These are phyloP conservation scores for Globisporangium orthogonon DNA, from an alignment of 352 stramenopile species.

Conservation along the genomic window DNA sequence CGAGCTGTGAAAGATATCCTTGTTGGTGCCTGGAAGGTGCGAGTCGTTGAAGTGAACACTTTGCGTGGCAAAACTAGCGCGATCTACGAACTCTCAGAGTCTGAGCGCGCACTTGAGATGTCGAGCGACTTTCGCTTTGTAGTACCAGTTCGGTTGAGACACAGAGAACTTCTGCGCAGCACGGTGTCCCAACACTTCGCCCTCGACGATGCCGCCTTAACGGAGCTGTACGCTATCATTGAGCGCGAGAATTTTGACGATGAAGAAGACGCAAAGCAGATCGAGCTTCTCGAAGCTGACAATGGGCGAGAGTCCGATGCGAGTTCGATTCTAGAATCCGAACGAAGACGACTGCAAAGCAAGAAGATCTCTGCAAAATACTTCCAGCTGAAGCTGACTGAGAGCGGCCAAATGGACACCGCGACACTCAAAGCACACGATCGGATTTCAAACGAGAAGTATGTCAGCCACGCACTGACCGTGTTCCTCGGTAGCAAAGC, in stretches of 20 bases:
- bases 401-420: not conserved
- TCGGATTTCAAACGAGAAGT: constrained; percentile 37
- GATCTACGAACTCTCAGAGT: constrained; percentile 53
- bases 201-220: constrained; percentile 3
- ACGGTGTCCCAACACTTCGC: constrained; percentile 32
- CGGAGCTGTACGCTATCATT: constrained; percentile 10
- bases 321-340: constrained; percentile 6
- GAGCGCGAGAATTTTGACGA: not conserved
- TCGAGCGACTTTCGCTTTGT: constrained; percentile 21
- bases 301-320: constrained; percentile 1
- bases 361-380: constrained; percentile 24
- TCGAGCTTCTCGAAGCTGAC: constrained; percentile 5
- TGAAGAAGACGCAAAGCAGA: not conserved
- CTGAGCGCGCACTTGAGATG: constrained; percentile 13
- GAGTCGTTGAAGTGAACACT: constrained; percentile 49
- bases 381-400: constrained; percentile 15
- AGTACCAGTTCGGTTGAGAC: constrained; percentile 32
- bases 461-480: constrained; percentile 29
- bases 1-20: constrained; percentile 35
- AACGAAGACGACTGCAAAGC: constrained; percentile 21
- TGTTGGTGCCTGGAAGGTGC: constrained; percentile 49
- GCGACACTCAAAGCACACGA: not conserved
- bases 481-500: constrained; percentile 28
- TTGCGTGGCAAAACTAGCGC: constrained; percentile 34
- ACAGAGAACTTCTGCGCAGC: constrained; percentile 37